A percentile compares a stretch with the other conserved stretches of the same genome.
Conservation (phyloP, 2,329 filamentous ascomycete species). For the Fusarium piperis region DNA sequence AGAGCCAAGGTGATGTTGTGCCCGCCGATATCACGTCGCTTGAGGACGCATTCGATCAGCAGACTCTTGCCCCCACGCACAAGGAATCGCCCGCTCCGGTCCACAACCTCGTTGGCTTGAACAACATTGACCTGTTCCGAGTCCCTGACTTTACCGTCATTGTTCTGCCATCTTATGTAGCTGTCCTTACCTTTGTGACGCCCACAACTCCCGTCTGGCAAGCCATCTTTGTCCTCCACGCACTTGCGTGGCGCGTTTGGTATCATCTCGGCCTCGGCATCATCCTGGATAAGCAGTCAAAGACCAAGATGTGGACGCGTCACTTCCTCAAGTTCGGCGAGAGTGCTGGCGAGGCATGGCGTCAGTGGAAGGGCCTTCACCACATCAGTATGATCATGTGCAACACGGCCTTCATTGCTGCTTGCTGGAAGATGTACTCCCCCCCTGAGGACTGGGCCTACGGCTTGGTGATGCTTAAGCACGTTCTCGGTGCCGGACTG, state of each 20-base stretch:
- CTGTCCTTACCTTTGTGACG: conserved; percentile 76
- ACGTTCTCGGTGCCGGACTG: conserved; percentile 83
- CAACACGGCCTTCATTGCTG: conserved; percentile 87
- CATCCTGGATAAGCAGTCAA: conserved; percentile 86
- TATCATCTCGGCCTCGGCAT: conserved; percentile 88
- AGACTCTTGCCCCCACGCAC: conserved; percentile 34
- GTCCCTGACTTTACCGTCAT: conserved; percentile 85
- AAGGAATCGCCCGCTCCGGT: conserved; percentile 69
- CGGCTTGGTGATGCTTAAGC: conserved; percentile 85
- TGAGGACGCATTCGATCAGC: conserved; percentile 38
- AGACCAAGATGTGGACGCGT: conserved; percentile 92
- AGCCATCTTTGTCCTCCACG: conserved; percentile 82
- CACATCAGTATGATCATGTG: conserved; percentile 92
- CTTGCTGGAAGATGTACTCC: conserved; percentile 96
- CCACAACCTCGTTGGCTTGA: conserved; percentile 84
- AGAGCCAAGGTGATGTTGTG: conserved; percentile 44
- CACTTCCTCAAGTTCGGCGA: conserved; percentile 98
- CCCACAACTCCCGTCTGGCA: conserved; percentile 81
- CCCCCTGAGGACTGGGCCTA: conserved; percentile 88
- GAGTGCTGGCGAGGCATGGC: conserved; percentile 89
- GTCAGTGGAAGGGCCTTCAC: conserved; percentile 96
- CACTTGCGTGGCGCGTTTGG: conserved; percentile 87
- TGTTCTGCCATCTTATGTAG: conserved; percentile 79
- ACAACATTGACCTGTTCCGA: conserved; percentile 88
- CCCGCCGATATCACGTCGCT: conserved; percentile 38